A percentile compares a stretch with the other conserved stretches of the same genome.
phyloP scores from a whole-genome alignment of 2,329 filamentous ascomycete genomes.

The Zelopaecilomyces penicillatus region DNA sequence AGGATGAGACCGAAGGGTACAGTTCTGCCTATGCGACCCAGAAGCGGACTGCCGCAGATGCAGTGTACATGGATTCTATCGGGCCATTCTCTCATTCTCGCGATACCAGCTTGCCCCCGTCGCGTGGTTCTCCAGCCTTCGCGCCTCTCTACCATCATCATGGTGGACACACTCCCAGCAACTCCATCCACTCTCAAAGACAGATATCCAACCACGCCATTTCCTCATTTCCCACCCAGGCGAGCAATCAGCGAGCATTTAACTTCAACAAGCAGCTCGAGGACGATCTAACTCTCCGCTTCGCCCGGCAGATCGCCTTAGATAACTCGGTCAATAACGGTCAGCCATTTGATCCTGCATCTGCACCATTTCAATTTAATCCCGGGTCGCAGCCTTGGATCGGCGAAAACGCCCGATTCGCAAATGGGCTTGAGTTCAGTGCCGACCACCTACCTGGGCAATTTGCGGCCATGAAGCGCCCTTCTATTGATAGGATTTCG shows the following conservation, averaged over 20 bases:
- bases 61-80: slow-evolving; percentile 33
- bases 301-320: slow-evolving; percentile 25
- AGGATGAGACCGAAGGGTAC: slow-evolving; percentile 18
- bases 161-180: slow-evolving; percentile 32
- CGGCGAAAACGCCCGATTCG: slow-evolving; percentile 22
- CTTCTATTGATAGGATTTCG: slow-evolving; percentile 32
- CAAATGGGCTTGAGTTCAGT: slow-evolving; percentile 23
- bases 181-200: slow-evolving; percentile 40
- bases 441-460: slow-evolving; percentile 21
- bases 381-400: slow-evolving; percentile 40
- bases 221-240: slow-evolving; percentile 37
- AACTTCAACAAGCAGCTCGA: slow-evolving; percentile 29
- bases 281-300: slow-evolving; percentile 27
- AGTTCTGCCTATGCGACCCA: slow-evolving; percentile 17
- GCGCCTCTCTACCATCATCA: slow-evolving; percentile 23
- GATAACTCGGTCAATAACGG: slow-evolving; percentile 18
- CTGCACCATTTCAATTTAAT: slow-evolving; percentile 38
- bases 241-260: slow-evolving; percentile 28
- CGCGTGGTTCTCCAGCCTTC: slow-evolving; percentile 36
- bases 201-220: slow-evolving; percentile 34
- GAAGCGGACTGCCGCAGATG: slow-evolving; percentile 27
- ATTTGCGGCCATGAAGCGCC: slow-evolving; percentile 24
- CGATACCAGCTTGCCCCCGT: slow-evolving; percentile 47
- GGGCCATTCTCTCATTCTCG: slow-evolving; percentile 32
- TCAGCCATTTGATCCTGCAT: slow-evolving; percentile 19